Conservation (phyloP, 768 basidiomycete genomes). For the Glaciozyma martinii region DNA sequence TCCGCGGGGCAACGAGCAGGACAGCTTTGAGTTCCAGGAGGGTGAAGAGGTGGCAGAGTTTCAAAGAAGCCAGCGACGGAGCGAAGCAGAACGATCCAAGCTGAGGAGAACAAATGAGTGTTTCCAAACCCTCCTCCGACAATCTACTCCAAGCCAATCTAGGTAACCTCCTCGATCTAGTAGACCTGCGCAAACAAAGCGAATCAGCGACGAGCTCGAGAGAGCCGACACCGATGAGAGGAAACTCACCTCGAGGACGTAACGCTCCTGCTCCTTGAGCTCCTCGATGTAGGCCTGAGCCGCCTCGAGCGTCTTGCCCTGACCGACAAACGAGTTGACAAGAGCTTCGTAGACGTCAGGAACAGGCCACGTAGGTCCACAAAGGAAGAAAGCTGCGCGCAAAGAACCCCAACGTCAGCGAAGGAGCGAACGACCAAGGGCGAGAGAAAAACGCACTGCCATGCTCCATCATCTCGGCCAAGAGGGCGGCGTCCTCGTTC, state of each 20-base stretch:
- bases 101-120: no score
- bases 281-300: conserved; percentile 79
- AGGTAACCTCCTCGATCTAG: no score
- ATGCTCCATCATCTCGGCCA: conserved; percentile 65
- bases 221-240: no score
- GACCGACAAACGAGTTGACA: conserved; percentile 65
- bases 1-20: no score
- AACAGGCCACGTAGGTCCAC: conserved; percentile 96
- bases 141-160: no score
- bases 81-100: no score
- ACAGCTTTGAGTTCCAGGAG: no score
- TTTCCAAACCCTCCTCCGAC: no score
- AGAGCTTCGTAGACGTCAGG: conserved; percentile 57
- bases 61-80: no score
- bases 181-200: no score
- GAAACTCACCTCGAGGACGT: conserved; percentile 73
- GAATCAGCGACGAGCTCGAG: no score
- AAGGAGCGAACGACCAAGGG: conserved; percentile 37
- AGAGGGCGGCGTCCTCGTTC: conserved; percentile 70
- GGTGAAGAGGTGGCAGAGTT: no score
- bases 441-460: conserved; percentile 35
- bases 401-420: neutral
- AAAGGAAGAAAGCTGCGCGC: conserved; percentile 85
- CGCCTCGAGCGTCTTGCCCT: conserved; percentile 52
- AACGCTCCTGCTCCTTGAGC: conserved; percentile 92